A percentile compares a stretch with the other conserved stretches of the same genome.
Conservation (phyloP, 2,329 filamentous ascomycete genomes). For the Leptographium lundbergii region DNA sequence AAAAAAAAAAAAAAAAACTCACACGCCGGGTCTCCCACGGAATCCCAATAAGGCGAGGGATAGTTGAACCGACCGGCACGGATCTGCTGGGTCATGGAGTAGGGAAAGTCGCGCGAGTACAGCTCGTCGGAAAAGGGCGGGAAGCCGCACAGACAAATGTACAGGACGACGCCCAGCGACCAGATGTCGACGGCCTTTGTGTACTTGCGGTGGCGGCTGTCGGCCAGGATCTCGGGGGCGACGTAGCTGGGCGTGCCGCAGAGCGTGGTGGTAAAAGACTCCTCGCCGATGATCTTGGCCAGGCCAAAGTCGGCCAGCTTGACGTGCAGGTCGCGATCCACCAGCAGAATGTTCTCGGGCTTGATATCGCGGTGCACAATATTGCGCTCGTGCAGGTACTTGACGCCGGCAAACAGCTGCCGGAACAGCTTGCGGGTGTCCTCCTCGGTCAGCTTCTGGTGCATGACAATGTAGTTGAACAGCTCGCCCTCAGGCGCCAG, state of each 20-base stretch:
- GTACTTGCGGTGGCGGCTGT: slow-evolving; percentile 71
- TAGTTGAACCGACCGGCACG: slow-evolving; percentile 84
- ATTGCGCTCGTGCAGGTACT: slow-evolving; percentile 92
- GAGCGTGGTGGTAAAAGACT: slow-evolving; percentile 92
- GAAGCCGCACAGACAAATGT: slow-evolving; percentile 94
- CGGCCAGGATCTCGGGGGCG: slow-evolving; percentile 85
- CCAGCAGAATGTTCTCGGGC: slow-evolving; percentile 86
- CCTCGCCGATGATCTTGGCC: slow-evolving; percentile 96
- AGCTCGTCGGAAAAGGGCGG: slow-evolving; percentile 95
- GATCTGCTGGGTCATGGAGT: slow-evolving; percentile 79
- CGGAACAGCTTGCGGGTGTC: slow-evolving; percentile 80
- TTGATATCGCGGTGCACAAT: slow-evolving; percentile 98
- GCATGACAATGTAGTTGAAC: slow-evolving; percentile 89
- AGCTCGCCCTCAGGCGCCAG: slow-evolving; percentile 86
- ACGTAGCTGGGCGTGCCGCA: slow-evolving; percentile 97
- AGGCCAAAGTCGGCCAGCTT: slow-evolving; percentile 95
- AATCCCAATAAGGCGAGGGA: slow-evolving; percentile 91
- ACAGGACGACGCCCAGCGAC: slow-evolving; percentile 95
- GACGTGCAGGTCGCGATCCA: slow-evolving; percentile 71
- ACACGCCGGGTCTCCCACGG: slow-evolving; percentile 69
- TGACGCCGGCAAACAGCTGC: slow-evolving; percentile 86
- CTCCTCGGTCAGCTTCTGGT: slow-evolving; percentile 72
- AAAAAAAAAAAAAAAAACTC: slow-evolving; percentile 16
- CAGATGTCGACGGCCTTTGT: slow-evolving; percentile 92
- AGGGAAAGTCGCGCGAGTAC: slow-evolving; percentile 68